Percentiles rank a stretch among this genome's conserved stretches.
These are phyloP conservation scores for Linum trigynum DNA, from an alignment of 345 rosid genomes.

Conservation along the genomic window DNA sequence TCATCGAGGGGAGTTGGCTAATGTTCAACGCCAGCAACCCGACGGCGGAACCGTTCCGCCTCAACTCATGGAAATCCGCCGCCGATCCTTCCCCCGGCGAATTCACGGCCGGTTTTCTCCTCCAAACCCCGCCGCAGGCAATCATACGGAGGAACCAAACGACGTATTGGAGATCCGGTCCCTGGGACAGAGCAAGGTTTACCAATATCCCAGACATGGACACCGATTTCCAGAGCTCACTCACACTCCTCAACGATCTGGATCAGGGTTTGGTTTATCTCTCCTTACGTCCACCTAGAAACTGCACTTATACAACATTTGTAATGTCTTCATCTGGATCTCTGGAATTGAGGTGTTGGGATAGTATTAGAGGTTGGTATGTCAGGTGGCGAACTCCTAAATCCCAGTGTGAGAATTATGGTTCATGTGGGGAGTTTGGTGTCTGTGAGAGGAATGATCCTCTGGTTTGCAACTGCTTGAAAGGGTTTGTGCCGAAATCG, in stretches of 20 bases:
- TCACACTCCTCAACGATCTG: not conserved
- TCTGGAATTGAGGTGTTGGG: not conserved
- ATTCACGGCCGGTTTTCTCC: slow-evolving; percentile 13
- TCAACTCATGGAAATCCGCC: slow-evolving; percentile 51
- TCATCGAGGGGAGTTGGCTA: slow-evolving; percentile 48
- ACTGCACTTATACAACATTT: not conserved
- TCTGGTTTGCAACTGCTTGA: not conserved
- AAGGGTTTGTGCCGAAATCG: not conserved
- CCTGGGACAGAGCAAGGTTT: not conserved
- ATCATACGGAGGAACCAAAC: too few relatives aligned
- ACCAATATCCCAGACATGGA: not conserved
- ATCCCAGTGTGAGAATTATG: not conserved
- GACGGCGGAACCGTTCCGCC: slow-evolving; percentile 35
- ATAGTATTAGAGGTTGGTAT: not conserved
- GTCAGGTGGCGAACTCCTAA: not conserved
- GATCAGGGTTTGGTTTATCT: not conserved
- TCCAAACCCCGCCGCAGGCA: not conserved
- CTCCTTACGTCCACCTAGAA: not conserved
- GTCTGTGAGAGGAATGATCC: not conserved
- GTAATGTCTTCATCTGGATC: not conserved
- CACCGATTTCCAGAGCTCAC: not conserved
- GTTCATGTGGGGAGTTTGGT: not conserved
- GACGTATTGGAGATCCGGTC: not conserved
- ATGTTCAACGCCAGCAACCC: slow-evolving; percentile 26
- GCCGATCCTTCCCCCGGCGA: slow-evolving; percentile 57